Evolutionary conservation across 2,329 filamentous ascomycete genomes (phyloP), one percentile per base, ranked within the genome.

Genomic region (Claviceps digitariae): DNA sequence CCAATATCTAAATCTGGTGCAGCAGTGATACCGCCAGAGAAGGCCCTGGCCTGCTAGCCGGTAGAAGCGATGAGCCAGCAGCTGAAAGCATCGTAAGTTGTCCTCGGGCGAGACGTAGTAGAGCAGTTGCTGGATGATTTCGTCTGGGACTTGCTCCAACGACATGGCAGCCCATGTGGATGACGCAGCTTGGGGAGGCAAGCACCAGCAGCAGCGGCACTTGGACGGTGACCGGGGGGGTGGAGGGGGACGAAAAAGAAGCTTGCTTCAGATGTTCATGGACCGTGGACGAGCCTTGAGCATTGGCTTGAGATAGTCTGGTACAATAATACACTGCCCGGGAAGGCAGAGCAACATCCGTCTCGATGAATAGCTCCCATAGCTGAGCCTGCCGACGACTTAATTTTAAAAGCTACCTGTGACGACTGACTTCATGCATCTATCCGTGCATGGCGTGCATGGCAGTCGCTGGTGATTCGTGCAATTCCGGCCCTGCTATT

Each of bases 51-150:
- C 81, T 41, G 82, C 78, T 53, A 94, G 72, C 48, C 74, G 72
- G 60, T 81, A 72, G 60, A 91, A 77, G 55, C 81, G 80, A 59
- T 73, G 79, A 23, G 79, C 87, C 12, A 85, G 74, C 27, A 68
- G 65, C 57, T 79, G 73, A 40, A 83, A 61, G 53, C 62, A 67
- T 15, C 59, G 52, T 41, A 82, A 66, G 49, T 74, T 74, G 56
- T 83, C 75, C 54, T 74, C 73, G 59, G 76, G 84, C 63, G 68
- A 80, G 64, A 70, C 66, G 63, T 82, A 82, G 57, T 76, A 74
- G 59, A 96, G 76, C 59, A 97, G 86, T 52, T 83, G 78, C 64
- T 88, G 82, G 61, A 97, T 76, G 57, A 97, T 79, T 72, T 98
- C 93, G 67, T 91, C 86, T 43, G 90, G 90, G 38, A 93, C 73